Evolutionary conservation across 1,284 basidiomycete species (phyloP).

Genomic region (Dichomitus squalens): DNA sequence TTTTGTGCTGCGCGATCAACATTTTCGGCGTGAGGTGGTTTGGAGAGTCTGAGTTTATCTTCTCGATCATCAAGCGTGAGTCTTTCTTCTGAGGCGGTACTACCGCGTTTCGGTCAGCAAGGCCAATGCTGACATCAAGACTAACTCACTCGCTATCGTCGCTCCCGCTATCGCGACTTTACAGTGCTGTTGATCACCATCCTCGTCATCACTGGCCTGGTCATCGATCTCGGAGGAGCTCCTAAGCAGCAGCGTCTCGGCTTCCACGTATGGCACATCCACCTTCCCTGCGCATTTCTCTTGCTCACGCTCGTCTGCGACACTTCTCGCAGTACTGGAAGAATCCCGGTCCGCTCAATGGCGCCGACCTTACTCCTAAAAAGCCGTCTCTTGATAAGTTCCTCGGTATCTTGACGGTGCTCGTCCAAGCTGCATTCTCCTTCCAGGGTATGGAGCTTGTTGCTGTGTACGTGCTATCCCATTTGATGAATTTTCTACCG

Average conservation of each 20-base stretch:
- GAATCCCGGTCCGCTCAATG: constrained; percentile 61
- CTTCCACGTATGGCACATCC: constrained; percentile 49
- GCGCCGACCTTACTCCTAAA: constrained; percentile 48
- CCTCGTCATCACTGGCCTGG: constrained; percentile 63
- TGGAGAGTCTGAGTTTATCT: constrained; percentile 58
- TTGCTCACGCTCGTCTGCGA: background rate
- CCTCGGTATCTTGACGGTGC: constrained; percentile 67
- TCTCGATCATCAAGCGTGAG: constrained; percentile 66
- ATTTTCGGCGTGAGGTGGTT: constrained; percentile 70
- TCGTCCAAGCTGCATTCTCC: constrained; percentile 83
- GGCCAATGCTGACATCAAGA: constrained; percentile 50
- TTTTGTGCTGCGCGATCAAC: constrained; percentile 70
- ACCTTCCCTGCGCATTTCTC: background rate
- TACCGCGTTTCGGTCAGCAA: too few species aligned
- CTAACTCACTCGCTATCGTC: constrained; percentile 36
- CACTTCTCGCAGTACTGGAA: constrained; percentile 60
- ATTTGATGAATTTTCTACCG: background rate
- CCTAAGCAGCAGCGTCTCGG: constrained; percentile 60
- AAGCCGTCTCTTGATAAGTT: constrained; percentile 55
- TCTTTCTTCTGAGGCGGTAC: too few species aligned
- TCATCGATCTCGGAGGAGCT: constrained; percentile 75
- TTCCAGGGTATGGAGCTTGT: constrained; percentile 86
- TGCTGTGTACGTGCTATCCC: constrained; percentile 53
- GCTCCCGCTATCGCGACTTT: too few species aligned
- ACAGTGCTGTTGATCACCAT: constrained; percentile 59